Base-by-base conservation (phyloP, 345 rosid genomes). In the Kandelia obovata region DNA sequence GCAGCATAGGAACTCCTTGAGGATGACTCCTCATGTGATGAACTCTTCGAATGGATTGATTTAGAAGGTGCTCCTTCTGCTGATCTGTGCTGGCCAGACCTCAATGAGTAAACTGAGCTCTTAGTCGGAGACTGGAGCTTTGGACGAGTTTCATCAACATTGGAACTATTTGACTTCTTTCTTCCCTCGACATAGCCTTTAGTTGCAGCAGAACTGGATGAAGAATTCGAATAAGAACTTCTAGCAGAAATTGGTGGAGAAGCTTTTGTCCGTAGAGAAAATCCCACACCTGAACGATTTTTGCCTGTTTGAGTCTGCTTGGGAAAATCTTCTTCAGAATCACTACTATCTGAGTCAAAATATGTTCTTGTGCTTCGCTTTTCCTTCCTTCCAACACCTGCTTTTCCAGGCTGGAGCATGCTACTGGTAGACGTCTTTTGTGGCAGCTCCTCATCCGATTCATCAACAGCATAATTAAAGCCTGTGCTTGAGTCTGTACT, bases 231-330 rank as follows among this genome's bases (percentile, higher is more conserved):
- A 58, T 70, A 66, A 53, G 83, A 56, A 61, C 73, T 82, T 71
- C 60, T 76, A 53, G 28, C 6, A 66, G 75, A 62, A 58, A 56
- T 59, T 61, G 66, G 25, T 47, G 67, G 73, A 39, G 73, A 71
- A 25, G 76, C 73, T 55, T 78, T 88, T 53, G 95, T 89, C 80
- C 97, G 88, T 65, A 79, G 77, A 71, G 98, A 91, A 63, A 84
- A 57, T 31, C 65, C 77, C 70, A 81, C 25, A 52, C 69, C 79
- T 20, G 64, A 16, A 62, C 26, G 75, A 58, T 75, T 43, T 68
- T 74, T 77, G 51, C 65, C 71, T 56, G 67, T 52, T 55, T 65
- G 72, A 74, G 80, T 76, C 76, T 70, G 73, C 68, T 79, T 71
- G 49, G 57, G 65, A 65, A 71, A 55, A 32, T 78, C 84, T 59